These are phyloP conservation scores for Populus hybrid DNA, from an alignment of 441 rosid genomes.

Conservation along the genomic window DNA sequence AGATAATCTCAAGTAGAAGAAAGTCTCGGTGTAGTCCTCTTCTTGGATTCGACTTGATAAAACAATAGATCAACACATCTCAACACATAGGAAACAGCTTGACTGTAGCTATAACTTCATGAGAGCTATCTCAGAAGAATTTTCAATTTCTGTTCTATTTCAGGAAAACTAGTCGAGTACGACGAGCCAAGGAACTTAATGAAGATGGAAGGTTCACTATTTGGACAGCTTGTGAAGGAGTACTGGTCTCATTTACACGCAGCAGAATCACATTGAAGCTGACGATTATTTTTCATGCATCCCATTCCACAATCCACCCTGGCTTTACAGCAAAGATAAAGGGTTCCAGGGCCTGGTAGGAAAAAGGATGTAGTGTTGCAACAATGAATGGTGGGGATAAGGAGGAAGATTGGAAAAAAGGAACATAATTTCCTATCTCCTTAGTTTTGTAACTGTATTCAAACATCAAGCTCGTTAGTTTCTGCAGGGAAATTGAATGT, in stretches of 20 bases:
- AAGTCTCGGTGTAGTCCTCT: no score
- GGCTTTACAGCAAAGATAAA: not conserved
- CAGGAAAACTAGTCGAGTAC: conserved; percentile 81
- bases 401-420: not conserved
- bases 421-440: not conserved
- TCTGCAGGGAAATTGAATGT: not conserved
- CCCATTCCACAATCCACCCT: not conserved
- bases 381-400: not conserved
- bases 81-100: not conserved
- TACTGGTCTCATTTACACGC: no score
- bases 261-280: conserved; percentile 50
- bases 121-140: not conserved
- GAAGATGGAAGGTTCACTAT: conserved; percentile 65
- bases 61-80: no score
- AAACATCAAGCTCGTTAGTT: not conserved
- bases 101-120: not conserved
- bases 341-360: not conserved
- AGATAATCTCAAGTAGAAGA: not conserved
- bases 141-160: conserved; percentile 3
- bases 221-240: conserved; percentile 86
- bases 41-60: no score
- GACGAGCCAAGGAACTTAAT: conserved; percentile 78
- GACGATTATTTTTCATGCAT: not conserved
- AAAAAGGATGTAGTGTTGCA: not conserved
- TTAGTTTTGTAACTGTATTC: not conserved